phyloP scores from a whole-genome alignment of 1,139 yeast species.

The Magnusiomyces sp. region DNA sequence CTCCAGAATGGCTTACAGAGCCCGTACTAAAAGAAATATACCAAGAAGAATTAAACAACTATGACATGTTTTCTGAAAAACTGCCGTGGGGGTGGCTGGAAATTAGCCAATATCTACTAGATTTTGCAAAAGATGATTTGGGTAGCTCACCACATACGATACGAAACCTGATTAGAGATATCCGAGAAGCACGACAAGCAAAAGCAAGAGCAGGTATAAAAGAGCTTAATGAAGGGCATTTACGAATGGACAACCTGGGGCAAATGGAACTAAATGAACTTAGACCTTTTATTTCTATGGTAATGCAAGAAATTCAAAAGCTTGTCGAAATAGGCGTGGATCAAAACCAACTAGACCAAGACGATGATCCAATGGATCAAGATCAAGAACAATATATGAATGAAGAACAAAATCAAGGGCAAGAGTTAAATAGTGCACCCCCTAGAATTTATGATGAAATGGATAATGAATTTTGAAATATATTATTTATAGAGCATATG shows the following conservation, averaged over 20 bases:
- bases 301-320: conserved; percentile 67
- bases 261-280: conserved; percentile 80
- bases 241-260: conserved; percentile 77
- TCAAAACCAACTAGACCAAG: too few species aligned
- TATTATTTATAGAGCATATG: too few species aligned
- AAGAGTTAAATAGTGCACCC: conserved; percentile 4
- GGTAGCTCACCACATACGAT: conserved; percentile 56
- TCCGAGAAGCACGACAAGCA: conserved; percentile 72
- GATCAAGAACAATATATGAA: background rate
- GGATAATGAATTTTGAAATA: too few species aligned
- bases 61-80: conserved; percentile 49
- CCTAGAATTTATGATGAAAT: too few species aligned
- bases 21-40: conserved; percentile 49
- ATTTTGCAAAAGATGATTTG: conserved; percentile 66
- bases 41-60: conserved; percentile 56
- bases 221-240: conserved; percentile 72
- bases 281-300: conserved; percentile 67
- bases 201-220: conserved; percentile 74
- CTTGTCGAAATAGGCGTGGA: conserved; percentile 36
- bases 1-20: conserved; percentile 79
- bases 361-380: background rate
- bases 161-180: conserved; percentile 66
- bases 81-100: conserved; percentile 90
- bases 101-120: conserved; percentile 56
- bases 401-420: background rate